Evolutionary conservation across 208 protist species (phyloP).

Genomic region (Crithidia sp.): DNA sequence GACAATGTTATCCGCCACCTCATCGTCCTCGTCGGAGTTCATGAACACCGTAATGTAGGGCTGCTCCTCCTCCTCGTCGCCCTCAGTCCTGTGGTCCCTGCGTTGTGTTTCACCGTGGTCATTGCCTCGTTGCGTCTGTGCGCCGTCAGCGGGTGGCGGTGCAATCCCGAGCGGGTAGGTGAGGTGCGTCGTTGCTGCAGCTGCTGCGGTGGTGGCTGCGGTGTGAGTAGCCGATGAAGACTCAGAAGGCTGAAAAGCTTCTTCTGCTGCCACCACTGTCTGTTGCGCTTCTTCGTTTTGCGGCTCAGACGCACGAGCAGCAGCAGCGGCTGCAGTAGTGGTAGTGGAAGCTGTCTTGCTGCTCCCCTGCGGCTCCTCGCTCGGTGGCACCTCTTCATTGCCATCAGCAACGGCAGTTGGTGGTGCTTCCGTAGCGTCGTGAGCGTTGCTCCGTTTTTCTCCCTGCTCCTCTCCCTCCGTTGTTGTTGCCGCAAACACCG

Average conservation of each 20-base stretch:
- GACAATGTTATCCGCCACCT: not conserved
- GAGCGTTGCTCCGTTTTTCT: not conserved
- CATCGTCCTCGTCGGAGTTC: constrained; percentile 21
- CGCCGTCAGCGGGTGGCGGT: not conserved
- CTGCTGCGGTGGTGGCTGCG: not conserved
- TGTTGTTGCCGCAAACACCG: not conserved
- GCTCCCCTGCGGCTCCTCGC: too few species aligned
- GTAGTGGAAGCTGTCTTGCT: too few species aligned
- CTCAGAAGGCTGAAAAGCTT: not conserved
- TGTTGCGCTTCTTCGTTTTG: too few species aligned
- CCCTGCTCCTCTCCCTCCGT: not conserved
- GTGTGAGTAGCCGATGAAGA: not conserved
- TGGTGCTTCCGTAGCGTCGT: not conserved
- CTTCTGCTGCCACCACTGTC: too few species aligned
- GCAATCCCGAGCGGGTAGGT: not conserved
- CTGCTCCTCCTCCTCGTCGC: not conserved
- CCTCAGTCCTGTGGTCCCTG: too few species aligned
- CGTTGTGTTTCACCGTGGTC: not conserved
- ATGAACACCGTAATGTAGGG: constrained; percentile 53
- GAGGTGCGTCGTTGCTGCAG: not conserved
- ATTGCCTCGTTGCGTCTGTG: not conserved
- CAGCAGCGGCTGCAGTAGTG: too few species aligned
- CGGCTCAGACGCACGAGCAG: too few species aligned
- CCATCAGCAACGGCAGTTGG: not conserved
- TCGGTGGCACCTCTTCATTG: not conserved